Conservation (phyloP, 139 green algal species). For the Micractinium conductrix region DNA sequence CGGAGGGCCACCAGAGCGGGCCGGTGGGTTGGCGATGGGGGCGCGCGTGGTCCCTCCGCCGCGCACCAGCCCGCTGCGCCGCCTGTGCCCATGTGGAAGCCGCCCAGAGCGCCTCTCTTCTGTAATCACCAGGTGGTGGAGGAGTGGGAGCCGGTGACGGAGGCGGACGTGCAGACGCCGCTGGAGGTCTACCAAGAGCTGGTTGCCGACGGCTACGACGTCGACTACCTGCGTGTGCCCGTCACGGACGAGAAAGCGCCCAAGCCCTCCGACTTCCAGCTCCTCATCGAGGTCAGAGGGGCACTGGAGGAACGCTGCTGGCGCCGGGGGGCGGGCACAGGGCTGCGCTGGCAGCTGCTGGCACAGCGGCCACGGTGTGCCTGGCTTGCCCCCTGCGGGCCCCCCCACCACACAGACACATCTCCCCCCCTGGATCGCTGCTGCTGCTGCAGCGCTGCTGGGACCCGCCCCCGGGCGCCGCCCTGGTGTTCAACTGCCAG, state of each 20-base stretch:
- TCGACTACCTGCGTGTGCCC: conserved; percentile 92
- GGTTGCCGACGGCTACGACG: conserved; percentile 63
- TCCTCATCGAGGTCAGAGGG: conserved; percentile 40
- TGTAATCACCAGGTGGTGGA: conserved; percentile 63
- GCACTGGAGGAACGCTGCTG: too few relatives aligned
- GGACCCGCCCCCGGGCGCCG: conserved; percentile 58
- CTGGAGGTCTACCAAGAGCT: conserved; percentile 82
- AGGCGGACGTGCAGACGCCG: conserved; percentile 91
- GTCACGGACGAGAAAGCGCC: conserved; percentile 97
- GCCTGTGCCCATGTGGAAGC: neutral
- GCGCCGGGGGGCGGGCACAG: too few relatives aligned
- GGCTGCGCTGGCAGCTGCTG: too few relatives aligned
- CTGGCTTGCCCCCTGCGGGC: too few relatives aligned
- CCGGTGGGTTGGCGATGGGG: too few relatives aligned
- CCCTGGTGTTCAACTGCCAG: conserved; percentile 97
- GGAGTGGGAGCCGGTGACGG: conserved; percentile 81
- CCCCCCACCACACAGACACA: too few relatives aligned
- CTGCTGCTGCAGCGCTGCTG: conserved; percentile 64
- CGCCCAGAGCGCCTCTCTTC: too few relatives aligned
- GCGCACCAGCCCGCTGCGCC: too few relatives aligned
- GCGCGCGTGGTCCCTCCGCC: too few relatives aligned
- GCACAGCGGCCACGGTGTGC: too few relatives aligned
- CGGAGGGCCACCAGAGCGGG: neutral
- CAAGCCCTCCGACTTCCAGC: conserved; percentile 79
- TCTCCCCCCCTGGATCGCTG: neutral